phyloP scores from a whole-genome alignment of 805 yeast genomes.

The Yarrowia sp. region DNA sequence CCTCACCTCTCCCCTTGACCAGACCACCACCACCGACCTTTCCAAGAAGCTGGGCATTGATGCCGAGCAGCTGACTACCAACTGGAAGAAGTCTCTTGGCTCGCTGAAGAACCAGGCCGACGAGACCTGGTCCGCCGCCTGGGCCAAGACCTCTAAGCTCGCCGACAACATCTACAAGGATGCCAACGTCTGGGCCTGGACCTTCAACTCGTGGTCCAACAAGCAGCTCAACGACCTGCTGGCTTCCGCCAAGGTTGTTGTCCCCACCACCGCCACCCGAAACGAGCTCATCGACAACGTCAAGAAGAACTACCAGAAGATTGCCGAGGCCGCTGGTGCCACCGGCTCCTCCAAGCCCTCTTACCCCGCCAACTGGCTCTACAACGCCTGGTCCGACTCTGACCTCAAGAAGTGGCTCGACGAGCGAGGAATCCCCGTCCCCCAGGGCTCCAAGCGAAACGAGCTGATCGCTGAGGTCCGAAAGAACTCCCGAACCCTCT shows the following conservation, averaged over 20 bases:
- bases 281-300: not conserved
- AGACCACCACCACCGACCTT: not conserved
- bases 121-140: constrained; percentile 24
- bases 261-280: constrained; percentile 17
- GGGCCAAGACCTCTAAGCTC: constrained; percentile 24
- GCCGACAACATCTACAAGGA: constrained; percentile 23
- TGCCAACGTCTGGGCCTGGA: constrained; percentile 14
- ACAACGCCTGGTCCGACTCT: constrained; percentile 38
- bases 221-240: constrained; percentile 16
- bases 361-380: constrained; percentile 35
- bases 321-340: constrained; percentile 18
- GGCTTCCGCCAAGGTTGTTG: constrained; percentile 10
- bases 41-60: constrained; percentile 13
- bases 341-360: not conserved
- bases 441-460: constrained; percentile 37
- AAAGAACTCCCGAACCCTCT: constrained; percentile 33
- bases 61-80: constrained; percentile 6
- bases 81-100: constrained; percentile 20
- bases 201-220: constrained; percentile 21
- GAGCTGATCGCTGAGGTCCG: constrained; percentile 41
- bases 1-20: constrained; percentile 26
- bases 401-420: constrained; percentile 37
- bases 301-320: constrained; percentile 20
- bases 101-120: constrained; percentile 23
- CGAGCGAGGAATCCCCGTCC: constrained; percentile 38